These are phyloP conservation scores for Mucor mucedo DNA, from an alignment of 371 early-diverging fungal species.

Conservation along the genomic window DNA sequence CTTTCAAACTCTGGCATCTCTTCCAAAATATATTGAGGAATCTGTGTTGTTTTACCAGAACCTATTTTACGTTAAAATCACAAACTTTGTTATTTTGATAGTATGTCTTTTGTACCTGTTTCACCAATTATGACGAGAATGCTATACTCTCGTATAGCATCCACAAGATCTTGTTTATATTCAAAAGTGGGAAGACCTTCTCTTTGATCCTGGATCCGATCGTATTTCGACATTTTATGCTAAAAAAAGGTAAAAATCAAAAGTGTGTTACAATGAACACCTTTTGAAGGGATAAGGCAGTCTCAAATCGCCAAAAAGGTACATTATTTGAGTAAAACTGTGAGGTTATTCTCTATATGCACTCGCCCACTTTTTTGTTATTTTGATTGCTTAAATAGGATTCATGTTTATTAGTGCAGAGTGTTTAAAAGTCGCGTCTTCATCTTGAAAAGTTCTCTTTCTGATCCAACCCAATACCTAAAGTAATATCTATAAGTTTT, in stretches of 20 bases:
- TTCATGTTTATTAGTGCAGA: no score
- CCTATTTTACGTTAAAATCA: constrained; percentile 44
- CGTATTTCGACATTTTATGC: constrained; percentile 19
- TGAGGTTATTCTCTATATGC: no score
- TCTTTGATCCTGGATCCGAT: constrained; percentile 35
- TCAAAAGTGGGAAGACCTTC: constrained; percentile 49
- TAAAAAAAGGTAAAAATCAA: background rate
- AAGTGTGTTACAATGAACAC: no score
- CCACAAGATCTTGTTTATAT: constrained; percentile 66
- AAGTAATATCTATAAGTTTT: no score
- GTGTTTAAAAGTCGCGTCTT: no score
- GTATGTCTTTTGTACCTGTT: constrained; percentile 64
- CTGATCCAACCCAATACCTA: no score
- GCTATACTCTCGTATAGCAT: constrained; percentile 67
- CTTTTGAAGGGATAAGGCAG: no score
- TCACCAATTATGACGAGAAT: constrained; percentile 82
- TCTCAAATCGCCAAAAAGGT: no score
- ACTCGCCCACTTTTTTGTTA: no score
- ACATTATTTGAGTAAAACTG: no score
- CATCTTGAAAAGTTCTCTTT: no score
- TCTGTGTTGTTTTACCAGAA: constrained; percentile 92
- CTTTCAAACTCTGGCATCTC: constrained; percentile 54
- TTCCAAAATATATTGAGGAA: constrained; percentile 88
- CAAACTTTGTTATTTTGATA: background rate
- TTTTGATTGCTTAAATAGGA: no score